Percentiles rank a stretch among this genome's conserved stretches.
These are phyloP conservation scores for Thuja plicata DNA, from an alignment of 83 land plant species.

Conservation along the genomic window DNA sequence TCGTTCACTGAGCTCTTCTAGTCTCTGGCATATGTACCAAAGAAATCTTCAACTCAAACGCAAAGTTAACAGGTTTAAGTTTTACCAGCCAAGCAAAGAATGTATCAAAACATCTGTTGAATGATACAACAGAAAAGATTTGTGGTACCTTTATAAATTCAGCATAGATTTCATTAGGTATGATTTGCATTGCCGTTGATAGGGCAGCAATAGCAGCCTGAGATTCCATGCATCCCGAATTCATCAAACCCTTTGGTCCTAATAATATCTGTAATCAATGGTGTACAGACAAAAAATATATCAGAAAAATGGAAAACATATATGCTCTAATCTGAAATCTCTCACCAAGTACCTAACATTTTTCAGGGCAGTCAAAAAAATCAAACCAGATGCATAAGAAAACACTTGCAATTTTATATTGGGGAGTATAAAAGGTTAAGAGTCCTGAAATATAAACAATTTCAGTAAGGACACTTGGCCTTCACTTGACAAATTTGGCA, in stretches of 20 bases:
- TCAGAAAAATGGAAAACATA: not conserved
- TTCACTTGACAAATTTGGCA: not conserved
- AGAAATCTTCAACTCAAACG: not conserved
- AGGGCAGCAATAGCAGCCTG: constrained; percentile 75
- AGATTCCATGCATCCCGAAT: constrained; percentile 40
- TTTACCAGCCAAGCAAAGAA: not conserved
- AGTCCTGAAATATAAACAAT: not conserved
- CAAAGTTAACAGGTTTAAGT: not conserved
- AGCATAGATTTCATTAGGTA: constrained; percentile 64
- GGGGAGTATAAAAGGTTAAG: not conserved
- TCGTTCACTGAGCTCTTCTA: constrained; percentile 57
- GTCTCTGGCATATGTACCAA: constrained; percentile 41
- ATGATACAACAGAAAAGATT: not conserved
- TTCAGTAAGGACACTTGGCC: not conserved
- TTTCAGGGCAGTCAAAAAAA: not conserved
- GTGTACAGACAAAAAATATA: not conserved
- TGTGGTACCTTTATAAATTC: constrained; percentile 61
- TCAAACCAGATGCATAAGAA: not conserved
- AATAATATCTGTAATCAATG: constrained; percentile 57
- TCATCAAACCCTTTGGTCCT: constrained; percentile 70
- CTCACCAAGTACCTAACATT: not conserved
- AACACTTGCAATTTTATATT: too few relatives aligned
- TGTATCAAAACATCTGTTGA: not conserved
- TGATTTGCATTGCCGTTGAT: constrained; percentile 75
- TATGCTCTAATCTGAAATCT: not conserved